Base-by-base conservation (phyloP, 2,329 filamentous ascomycete species). In the Colletotrichum agaves region DNA sequence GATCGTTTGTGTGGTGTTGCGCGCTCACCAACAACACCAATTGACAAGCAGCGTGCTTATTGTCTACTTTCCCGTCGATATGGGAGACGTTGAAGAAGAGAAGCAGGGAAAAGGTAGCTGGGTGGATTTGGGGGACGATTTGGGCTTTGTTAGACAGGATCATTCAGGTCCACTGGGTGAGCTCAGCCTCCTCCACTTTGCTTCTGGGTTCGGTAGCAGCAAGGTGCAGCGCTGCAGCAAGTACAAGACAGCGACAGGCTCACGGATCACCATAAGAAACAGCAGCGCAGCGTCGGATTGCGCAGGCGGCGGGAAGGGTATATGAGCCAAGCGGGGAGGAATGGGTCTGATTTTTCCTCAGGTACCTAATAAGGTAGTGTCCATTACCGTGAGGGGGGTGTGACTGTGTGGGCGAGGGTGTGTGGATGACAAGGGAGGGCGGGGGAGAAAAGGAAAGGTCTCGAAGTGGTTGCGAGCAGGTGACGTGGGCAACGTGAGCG, bases 401-500 rank as follows among this genome's bases (percentile, higher is more conserved):
- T 10, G 50, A 13, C n/a, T 46, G 39, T 19, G 19, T 47, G 15
- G 7, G 27, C 47, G 44, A 41, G 64, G 35, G 64, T 41, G 62
- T 13, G 44, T 27, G 37, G 50, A 12, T 37, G 52, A 52, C 64
- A 63, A 63, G 64, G 64, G 52, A 63, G 57, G 46, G 64, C 46
- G 58, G 57, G 46, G 31, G 27, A 47, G 49, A 55, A 49, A 55
- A 66, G 57, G 39, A 53, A 63, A 62, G 49, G 63, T 41, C 52
- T 23, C 55, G 49, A 41, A 35, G 60, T 59, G 43, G 44, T 63
- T 63, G 60, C 53, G 46, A 46, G 60, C 64, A 67, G 64, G 64
- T 67, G 64, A 67, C 64, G 64, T 67, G 64, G 64, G 64, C 64
- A 61, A 67, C 64, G 64, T 67, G 64, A 60, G 64, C 64, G 61